Base-by-base conservation (phyloP, 1,284 basidiomycete species). In the Ceratobasidium sp. region DNA sequence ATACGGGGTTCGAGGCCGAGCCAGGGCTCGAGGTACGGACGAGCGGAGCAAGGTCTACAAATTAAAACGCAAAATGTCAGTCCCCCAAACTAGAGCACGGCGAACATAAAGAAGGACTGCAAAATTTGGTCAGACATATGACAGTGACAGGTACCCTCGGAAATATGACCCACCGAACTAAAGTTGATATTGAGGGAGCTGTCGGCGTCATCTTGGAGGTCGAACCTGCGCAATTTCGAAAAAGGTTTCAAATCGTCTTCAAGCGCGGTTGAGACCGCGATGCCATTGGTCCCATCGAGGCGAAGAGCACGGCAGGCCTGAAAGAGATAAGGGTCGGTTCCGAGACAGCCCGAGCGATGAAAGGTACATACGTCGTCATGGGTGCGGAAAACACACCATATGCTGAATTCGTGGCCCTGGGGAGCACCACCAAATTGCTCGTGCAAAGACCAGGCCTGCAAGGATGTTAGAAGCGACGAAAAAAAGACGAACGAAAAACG, bases 181-280 rank as follows among this genome's bases (percentile, higher is more conserved):
- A 67, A 44, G 41, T 67, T 57, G 44, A 67, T 67, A 50, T 69
- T 49, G 28, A 63, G 46, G 52, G 62, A 78, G 82, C 52, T 78
- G 84, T 84, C 77, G 58, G 44, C 58, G 79, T 78, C 75, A 80
- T 76, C 57, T 72, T 58, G 73, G 38, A 85, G 76, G 72, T 85
- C 81, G 74, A 89, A 79, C 54, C 84, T 84, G 76, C 81, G 80
- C 74, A 90, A 82, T 73, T 87, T 87, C 63, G 84, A 80, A 74
- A 87, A 83, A 14, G 87, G 87, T 75, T 89, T 84, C 54, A 91
- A 83, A 76, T 91, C 88, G 66, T 79, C 79, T 78, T 90, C 88
- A 61, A 89, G 84, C 21, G 87, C 88, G 58, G 87, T 83, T 11
- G 84, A 79, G 59, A 87, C 82, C 35, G 83, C 81, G 77, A 89